Evolutionary conservation across 306 rosid species (phyloP), one percentile per base, ranked within the genome.

Genomic region (Rubus idaeus): DNA sequence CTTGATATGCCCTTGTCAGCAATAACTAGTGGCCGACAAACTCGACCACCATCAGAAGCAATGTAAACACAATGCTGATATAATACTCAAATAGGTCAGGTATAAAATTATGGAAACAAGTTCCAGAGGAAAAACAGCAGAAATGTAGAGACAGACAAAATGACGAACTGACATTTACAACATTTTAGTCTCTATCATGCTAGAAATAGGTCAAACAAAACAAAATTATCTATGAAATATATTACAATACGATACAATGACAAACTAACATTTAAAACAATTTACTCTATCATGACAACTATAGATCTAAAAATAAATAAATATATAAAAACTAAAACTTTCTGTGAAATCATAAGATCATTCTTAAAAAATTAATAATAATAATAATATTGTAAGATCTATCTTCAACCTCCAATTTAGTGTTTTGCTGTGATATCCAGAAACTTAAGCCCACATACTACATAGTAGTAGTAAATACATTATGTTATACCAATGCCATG

Each of bases 31-130:
- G 98, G 98, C 75, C 98, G 97, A 71, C 97, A 94, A 76, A 94
- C 98, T 81, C 98, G 88, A 55, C 98, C 98, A 55, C 97, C 98
- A 86, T 94, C 98, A 60, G 98, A 92, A 86, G 98, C 97, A 80
- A 94, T 73, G 77, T 94, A 92, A 46, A 94, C 95, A 84, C 98
- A 89, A 37, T 70, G 77, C 95, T 91, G 91, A 62, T 21, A 58
- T 47, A 8, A 21, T 53, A 18, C 30, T 23, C 17, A 21, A 4
- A 23, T 11, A 17, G 4, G 47, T 66, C 49, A 66, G 50, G 50
- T 41, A 41, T 17, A 40, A 10, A 8, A 66, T 66, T 49, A 8
- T 49, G 16, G 53, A 49, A 66, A 41, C 14, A 66, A n/a, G 2
- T 66, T 17, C 8, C 6, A 18, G 1, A 14, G 50, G 17, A 20